Percentiles rank a stretch among this genome's conserved stretches.
These are phyloP conservation scores for Aureobasidium sp. DNA, from an alignment of 2,329 filamentous ascomycete species.

Conservation along the genomic window DNA sequence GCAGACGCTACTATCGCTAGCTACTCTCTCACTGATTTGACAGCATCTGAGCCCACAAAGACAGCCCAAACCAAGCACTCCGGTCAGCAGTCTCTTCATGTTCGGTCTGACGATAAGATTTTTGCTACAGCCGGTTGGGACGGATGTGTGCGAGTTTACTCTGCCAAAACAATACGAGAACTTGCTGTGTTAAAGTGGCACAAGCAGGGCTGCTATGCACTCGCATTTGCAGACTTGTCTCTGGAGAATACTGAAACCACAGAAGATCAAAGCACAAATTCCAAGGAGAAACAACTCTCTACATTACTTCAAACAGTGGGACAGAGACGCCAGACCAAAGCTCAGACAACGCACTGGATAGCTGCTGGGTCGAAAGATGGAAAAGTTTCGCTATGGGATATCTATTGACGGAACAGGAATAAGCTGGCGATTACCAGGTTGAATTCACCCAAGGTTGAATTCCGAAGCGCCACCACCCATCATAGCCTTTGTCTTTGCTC, in stretches of 20 bases:
- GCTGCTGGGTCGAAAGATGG: conserved; percentile 90
- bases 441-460: conserved; percentile 56
- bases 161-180: conserved; percentile 70
- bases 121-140: conserved; percentile 95
- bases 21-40: conserved; percentile 50
- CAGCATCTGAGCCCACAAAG: conserved; percentile 24
- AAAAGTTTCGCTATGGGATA: conserved; percentile 90
- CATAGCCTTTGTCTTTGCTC: conserved; percentile 44
- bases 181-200: conserved; percentile 94
- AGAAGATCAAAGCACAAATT: background rate
- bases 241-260: background rate
- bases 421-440: conserved; percentile 41
- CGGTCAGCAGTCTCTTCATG: conserved; percentile 72
- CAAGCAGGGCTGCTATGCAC: conserved; percentile 73
- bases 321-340: conserved; percentile 54
- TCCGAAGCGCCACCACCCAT: conserved; percentile 41
- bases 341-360: conserved; percentile 73
- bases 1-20: conserved; percentile 74
- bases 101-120: conserved; percentile 73
- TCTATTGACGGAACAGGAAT: conserved; percentile 48
- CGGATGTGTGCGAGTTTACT: conserved; percentile 70
- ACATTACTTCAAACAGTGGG: conserved; percentile 21
- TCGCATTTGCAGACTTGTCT: conserved; percentile 55
- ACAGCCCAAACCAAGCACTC: conserved; percentile 68
- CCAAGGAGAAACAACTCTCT: background rate